Evolutionary conservation across 352 stramenopile species (phyloP).

Genomic region (Pythium aquatile): DNA sequence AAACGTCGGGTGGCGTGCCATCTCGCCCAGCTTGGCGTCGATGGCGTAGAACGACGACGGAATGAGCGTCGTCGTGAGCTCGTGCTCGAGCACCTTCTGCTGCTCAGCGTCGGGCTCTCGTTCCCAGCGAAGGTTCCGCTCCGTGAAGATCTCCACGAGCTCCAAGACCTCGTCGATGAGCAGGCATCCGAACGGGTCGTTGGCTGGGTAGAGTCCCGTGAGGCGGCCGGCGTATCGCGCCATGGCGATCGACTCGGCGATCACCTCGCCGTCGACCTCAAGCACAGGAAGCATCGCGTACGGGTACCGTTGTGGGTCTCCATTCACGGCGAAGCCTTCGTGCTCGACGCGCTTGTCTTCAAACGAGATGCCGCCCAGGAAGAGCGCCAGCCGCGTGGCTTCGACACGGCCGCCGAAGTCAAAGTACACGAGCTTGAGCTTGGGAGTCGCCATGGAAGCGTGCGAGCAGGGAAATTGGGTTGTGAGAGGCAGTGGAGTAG

Average conservation of each 20-base stretch:
- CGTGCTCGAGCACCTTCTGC: conserved; percentile 10
- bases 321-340: conserved; percentile 18
- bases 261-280: conserved; percentile 26
- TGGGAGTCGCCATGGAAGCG: conserved; percentile 3
- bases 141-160: conserved; percentile 18
- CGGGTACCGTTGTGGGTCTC: conserved; percentile 21
- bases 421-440: conserved; percentile 36
- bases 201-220: conserved; percentile 32
- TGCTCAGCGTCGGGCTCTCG: conserved; percentile 6
- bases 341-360: conserved; percentile 30
- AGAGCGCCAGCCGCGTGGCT: conserved; percentile 24
- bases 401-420: conserved; percentile 30
- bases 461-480: not conserved
- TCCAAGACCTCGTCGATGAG: conserved; percentile 26
- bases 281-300: conserved; percentile 34
- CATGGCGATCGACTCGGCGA: conserved; percentile 33
- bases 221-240: conserved; percentile 35
- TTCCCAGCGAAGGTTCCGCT: conserved; percentile 23
- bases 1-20: conserved; percentile 9
- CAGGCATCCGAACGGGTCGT: conserved; percentile 5
- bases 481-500: too few species aligned
- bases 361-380: conserved; percentile 32
- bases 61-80: conserved; percentile 2
- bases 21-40: conserved; percentile 13
- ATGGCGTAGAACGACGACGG: conserved; percentile 12